Evolutionary conservation across 805 yeast species (phyloP).

Genomic region (Yarrowia sp.): DNA sequence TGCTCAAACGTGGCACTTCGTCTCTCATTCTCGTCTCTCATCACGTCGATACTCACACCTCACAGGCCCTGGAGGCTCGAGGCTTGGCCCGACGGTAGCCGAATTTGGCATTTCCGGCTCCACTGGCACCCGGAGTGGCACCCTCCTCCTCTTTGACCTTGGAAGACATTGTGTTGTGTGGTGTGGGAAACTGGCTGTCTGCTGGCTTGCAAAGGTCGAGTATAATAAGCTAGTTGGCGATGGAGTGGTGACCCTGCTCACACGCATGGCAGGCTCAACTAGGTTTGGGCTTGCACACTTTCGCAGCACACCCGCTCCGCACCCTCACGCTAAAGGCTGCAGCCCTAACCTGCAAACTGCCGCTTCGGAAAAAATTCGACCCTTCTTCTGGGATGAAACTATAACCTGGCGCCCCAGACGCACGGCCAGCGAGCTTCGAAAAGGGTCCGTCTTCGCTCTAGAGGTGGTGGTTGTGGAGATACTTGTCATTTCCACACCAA

Average conservation of each 20-base stretch:
- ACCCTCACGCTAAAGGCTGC: too few species aligned
- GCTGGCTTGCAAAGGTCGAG: not conserved
- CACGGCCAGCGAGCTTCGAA: not conserved
- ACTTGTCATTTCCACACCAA: too few species aligned
- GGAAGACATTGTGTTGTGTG: not conserved
- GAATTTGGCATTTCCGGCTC: slow-evolving; percentile 24
- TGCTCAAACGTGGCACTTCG: too few species aligned
- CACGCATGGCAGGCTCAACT: slow-evolving; percentile 5
- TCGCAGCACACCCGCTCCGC: not conserved
- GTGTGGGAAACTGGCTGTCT: not conserved
- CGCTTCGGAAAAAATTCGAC: too few species aligned
- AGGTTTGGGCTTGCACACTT: not conserved
- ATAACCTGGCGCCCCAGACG: not conserved
- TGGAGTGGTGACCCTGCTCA: slow-evolving; percentile 13
- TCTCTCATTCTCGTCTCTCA: too few species aligned
- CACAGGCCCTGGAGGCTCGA: slow-evolving; percentile 35
- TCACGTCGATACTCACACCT: slow-evolving; percentile 33
- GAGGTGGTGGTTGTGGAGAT: too few species aligned
- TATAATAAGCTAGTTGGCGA: not conserved
- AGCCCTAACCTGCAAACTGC: too few species aligned
- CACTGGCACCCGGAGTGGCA: slow-evolving; percentile 4
- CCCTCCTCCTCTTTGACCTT: slow-evolving; percentile 22
- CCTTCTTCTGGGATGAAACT: not conserved
- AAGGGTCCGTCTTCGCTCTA: too few species aligned
- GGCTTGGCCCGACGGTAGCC: slow-evolving; percentile 34